Conservation (phyloP, 1,284 basidiomycete genomes). For the Sanguinoderma infundibulare region DNA sequence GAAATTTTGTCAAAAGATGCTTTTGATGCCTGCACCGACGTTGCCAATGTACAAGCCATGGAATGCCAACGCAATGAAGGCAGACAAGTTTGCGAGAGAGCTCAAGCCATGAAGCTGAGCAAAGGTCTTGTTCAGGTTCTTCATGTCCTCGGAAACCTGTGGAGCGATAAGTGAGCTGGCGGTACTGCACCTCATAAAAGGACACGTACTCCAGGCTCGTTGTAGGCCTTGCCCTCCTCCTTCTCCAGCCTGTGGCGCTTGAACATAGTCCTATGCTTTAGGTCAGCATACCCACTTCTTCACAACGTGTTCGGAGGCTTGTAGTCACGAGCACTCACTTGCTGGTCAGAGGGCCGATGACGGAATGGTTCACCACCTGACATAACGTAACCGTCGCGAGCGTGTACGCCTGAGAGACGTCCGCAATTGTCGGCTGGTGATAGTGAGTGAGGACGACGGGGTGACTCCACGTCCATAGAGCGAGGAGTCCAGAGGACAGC, state of each 20-base stretch:
- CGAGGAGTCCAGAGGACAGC: slow-evolving; percentile 60
- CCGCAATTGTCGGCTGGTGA: slow-evolving; percentile 53
- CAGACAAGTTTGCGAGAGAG: slow-evolving; percentile 65
- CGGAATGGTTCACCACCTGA: slow-evolving; percentile 61
- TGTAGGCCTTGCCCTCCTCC: slow-evolving; percentile 71
- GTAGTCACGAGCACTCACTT: slow-evolving; percentile 48
- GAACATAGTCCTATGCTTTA: slow-evolving; percentile 62
- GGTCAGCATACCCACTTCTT: background rate
- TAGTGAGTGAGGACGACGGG: slow-evolving; percentile 59
- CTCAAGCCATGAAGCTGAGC: slow-evolving; percentile 69
- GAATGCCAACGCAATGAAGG: slow-evolving; percentile 65
- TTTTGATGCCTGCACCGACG: slow-evolving; percentile 42
- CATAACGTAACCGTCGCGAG: slow-evolving; percentile 53
- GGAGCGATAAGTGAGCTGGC: background rate
- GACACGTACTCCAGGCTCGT: slow-evolving; percentile 60
- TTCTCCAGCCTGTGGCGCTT: slow-evolving; percentile 76
- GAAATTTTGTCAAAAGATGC: slow-evolving; percentile 11
- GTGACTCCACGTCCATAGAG: slow-evolving; percentile 68
- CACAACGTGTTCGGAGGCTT: background rate
- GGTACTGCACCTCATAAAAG: background rate
- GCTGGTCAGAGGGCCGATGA: slow-evolving; percentile 70
- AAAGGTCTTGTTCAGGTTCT: slow-evolving; percentile 68
- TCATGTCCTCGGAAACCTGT: slow-evolving; percentile 74
- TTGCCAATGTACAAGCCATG: slow-evolving; percentile 77
- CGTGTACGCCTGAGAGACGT: slow-evolving; percentile 75